Evolutionary conservation across 495 filamentous ascomycete genomes (phyloP).

Genomic region (Pyronema domesticum): DNA sequence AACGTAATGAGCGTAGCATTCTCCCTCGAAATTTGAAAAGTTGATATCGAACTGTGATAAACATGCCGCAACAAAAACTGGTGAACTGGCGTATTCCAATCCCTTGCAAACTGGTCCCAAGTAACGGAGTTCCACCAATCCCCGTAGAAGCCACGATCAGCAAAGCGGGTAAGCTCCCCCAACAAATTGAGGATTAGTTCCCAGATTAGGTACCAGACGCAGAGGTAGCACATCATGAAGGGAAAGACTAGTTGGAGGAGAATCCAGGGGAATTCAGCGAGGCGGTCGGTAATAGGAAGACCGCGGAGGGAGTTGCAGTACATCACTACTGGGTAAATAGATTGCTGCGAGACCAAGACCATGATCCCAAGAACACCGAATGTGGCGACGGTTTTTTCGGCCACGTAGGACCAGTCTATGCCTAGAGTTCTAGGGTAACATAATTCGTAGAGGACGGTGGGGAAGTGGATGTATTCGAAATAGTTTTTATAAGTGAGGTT

Average conservation of each 20-base stretch:
- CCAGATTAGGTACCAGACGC: slow-evolving; percentile 57
- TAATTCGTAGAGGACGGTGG: slow-evolving; percentile 60
- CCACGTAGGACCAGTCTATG: slow-evolving; percentile 54
- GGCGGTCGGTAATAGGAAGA: slow-evolving; percentile 38
- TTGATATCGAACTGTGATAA: slow-evolving; percentile 54
- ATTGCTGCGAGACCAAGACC: slow-evolving; percentile 39
- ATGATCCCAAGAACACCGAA: slow-evolving; percentile 52
- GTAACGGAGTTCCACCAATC: slow-evolving; percentile 47
- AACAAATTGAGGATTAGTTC: slow-evolving; percentile 60
- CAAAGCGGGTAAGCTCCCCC: slow-evolving; percentile 53
- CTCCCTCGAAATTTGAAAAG: slow-evolving; percentile 45
- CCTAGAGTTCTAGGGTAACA: slow-evolving; percentile 51
- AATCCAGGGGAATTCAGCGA: slow-evolving; percentile 50
- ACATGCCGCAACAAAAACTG: slow-evolving; percentile 57
- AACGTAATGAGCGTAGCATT: slow-evolving; percentile 62
- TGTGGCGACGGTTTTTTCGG: slow-evolving; percentile 47
- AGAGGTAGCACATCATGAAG: slow-evolving; percentile 33
- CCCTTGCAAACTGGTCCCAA: slow-evolving; percentile 37
- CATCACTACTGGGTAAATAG: slow-evolving; percentile 51
- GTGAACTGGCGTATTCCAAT: slow-evolving; percentile 60
- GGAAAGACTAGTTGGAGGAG: slow-evolving; percentile 54
- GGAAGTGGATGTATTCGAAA: slow-evolving; percentile 52
- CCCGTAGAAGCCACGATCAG: slow-evolving; percentile 61
- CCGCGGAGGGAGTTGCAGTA: slow-evolving; percentile 46
- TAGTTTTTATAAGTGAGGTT: slow-evolving; percentile 51